Percentiles rank a stretch among this genome's conserved stretches.
Evolutionary conservation across 441 rosid genomes (phyloP).

Genomic region (Eutrema salsugineum): DNA sequence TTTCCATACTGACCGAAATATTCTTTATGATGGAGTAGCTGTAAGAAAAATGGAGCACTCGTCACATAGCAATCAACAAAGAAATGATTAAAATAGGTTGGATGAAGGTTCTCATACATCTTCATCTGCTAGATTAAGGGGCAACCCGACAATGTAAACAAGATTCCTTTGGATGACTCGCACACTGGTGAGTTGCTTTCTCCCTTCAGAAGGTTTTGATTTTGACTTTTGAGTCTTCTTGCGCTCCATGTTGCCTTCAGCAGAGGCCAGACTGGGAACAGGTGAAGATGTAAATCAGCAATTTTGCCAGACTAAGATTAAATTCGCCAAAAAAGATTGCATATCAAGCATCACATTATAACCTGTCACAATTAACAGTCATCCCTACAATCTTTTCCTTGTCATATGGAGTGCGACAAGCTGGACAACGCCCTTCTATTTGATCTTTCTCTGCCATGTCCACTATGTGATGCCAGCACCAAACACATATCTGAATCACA

Average conservation of each 20-base stretch:
- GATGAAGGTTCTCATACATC: constrained; percentile 33
- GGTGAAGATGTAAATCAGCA: background rate
- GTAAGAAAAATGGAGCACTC: constrained; percentile 14
- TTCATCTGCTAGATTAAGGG: constrained; percentile 60
- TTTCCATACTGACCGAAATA: constrained; percentile 67
- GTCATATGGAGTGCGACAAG: constrained; percentile 63
- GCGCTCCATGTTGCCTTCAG: constrained; percentile 49
- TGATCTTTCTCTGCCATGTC: constrained; percentile 73
- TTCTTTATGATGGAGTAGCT: constrained; percentile 57
- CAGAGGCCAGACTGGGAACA: constrained; percentile 46
- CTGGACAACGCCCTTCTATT: constrained; percentile 64
- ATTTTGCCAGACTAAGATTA: constrained; percentile 13
- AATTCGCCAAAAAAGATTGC: background rate
- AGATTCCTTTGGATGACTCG: constrained; percentile 66
- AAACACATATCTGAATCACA: constrained; percentile 53
- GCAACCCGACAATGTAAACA: constrained; percentile 63
- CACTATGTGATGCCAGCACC: constrained; percentile 77
- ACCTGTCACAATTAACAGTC: constrained; percentile 63
- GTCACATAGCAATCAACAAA: constrained; percentile 8
- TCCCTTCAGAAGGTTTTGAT: constrained; percentile 53
- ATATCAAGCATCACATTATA: background rate
- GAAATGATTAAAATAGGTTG: background rate
- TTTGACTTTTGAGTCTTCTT: constrained; percentile 55
- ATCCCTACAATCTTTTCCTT: constrained; percentile 62
- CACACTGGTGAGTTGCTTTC: constrained; percentile 56